Evolutionary conservation across 1,284 basidiomycete genomes (phyloP).

Genomic region (Apiotrichum akiyoshidainum): DNA sequence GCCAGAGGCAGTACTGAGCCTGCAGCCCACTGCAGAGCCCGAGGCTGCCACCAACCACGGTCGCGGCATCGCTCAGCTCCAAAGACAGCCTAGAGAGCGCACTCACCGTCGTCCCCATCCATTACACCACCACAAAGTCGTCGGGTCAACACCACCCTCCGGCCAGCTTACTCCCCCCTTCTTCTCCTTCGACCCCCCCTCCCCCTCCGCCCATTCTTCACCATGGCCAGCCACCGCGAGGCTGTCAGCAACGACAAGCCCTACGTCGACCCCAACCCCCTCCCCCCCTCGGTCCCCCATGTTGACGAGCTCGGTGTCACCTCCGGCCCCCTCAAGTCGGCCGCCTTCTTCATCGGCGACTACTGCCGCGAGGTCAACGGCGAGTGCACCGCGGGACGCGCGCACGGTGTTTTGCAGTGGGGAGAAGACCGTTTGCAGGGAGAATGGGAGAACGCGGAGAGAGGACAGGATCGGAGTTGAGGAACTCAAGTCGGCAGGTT

Average conservation of each 20-base stretch:
- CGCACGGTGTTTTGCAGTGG: not conserved
- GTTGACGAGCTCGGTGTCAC: conserved; percentile 88
- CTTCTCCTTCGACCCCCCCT: conserved; percentile 3
- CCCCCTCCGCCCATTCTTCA: not conserved
- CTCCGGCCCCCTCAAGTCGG: conserved; percentile 92
- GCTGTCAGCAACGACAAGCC: conserved; percentile 50
- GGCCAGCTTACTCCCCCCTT: not conserved
- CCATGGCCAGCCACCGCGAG: conserved; percentile 37
- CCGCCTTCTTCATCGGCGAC: conserved; percentile 94
- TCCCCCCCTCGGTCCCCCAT: conserved; percentile 70
- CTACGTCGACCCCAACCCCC: conserved; percentile 68
- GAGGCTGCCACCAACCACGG: conserved; percentile 5
- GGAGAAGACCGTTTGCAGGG: not conserved
- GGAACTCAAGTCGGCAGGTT: too few relatives aligned
- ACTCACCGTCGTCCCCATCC: not conserved
- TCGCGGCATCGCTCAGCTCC: conserved; percentile 1
- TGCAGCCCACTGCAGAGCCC: not conserved
- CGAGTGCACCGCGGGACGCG: conserved; percentile 51
- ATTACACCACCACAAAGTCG: not conserved
- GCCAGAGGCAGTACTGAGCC: too few relatives aligned
- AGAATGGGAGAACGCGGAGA: too few relatives aligned
- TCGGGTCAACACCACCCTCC: too few relatives aligned
- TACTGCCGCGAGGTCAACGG: conserved; percentile 97
- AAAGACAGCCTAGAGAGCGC: not conserved
- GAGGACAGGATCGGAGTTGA: too few relatives aligned